Evolutionary conservation across 2,329 filamentous ascomycete genomes (phyloP), one percentile per base, ranked within the genome.

Genomic region (Penicillium polonicum): DNA sequence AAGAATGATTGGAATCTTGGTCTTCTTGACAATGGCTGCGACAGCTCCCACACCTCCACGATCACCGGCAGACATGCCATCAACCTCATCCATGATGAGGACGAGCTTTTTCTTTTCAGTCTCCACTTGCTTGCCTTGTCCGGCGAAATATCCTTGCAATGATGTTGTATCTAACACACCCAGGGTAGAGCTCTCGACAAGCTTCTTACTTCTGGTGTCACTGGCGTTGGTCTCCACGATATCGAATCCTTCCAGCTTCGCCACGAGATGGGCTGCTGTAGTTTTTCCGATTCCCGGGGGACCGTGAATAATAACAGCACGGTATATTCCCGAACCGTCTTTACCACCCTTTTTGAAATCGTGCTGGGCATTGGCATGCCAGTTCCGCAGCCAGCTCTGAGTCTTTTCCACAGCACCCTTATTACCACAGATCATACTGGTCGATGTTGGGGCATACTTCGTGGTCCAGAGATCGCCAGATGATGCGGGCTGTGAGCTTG

Each of bases 271-370:
- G 25, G 94, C 94, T 49, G 95, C 91, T 33, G 94, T 99, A 2
- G 94, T 99, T 78, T 99, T 99, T 65, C 94, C 94, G 64, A 99
- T 96, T 19, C 94, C 94, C 31, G 94, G 94, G 17, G 94, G 93
- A 0, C 94, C 94, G 65, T 95, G 92, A 54, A 99, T 88, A 72
- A 97, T 96, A 64, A 97, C 88, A n/a, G 93, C 91, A 62, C 94
- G 88, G 67, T 89, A 90, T 0, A 83, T 83, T 35, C 93, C 93
- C 72, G 88, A 88, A 2, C 92, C 94, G 74, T 97, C 92, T 10
- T 89, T 83, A 0, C 94, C 94, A 58, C 87, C 85, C 68, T 88
- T 85, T 72, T 92, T 88, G 75, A 99, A 99, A 51, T 89, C 82
- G 59, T 85, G 88, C 71, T 90, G 91, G 57, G 90, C 88, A 55